These are phyloP conservation scores for Linnemannia hyalina DNA, from an alignment of 192 early-diverging fungal genomes.

Conservation along the genomic window DNA sequence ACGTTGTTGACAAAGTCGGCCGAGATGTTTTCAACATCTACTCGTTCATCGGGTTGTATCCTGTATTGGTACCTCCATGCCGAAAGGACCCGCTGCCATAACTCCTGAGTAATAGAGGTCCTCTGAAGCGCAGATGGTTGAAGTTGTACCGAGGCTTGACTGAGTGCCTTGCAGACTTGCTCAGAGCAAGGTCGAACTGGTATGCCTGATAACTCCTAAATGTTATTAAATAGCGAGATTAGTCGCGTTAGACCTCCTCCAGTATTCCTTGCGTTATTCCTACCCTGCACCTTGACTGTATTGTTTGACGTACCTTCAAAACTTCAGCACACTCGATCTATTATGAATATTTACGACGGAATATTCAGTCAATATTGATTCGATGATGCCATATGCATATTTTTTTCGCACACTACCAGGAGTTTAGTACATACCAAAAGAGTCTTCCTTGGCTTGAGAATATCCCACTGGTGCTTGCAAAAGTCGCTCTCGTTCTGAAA, in stretches of 20 bases:
- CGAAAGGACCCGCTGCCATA: slow-evolving; percentile 33
- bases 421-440: slow-evolving; percentile 18
- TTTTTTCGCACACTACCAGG: no score
- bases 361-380: neutral
- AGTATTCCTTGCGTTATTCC: neutral
- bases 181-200: slow-evolving; percentile 41
- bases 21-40: slow-evolving; percentile 31
- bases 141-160: slow-evolving; percentile 25
- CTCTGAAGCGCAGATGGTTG: slow-evolving; percentile 27
- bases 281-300: neutral
- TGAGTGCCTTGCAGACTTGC: slow-evolving; percentile 22
- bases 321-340: slow-evolving; percentile 52
- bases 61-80: slow-evolving; percentile 17
- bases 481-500: slow-evolving; percentile 47
- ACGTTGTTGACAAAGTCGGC: slow-evolving; percentile 25
- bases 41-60: neutral
- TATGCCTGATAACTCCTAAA: slow-evolving; percentile 27
- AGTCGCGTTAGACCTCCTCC: neutral
- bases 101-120: slow-evolving; percentile 16
- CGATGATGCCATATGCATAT: no score
- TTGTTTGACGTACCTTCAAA: slow-evolving; percentile 14
- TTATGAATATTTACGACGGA: neutral
- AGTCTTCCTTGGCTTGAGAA: slow-evolving; percentile 18
- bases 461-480: slow-evolving; percentile 51
- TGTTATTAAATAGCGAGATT: neutral